Conservation (phyloP, 2,329 filamentous ascomycete genomes). For the Arthroderma uncinatum region DNA sequence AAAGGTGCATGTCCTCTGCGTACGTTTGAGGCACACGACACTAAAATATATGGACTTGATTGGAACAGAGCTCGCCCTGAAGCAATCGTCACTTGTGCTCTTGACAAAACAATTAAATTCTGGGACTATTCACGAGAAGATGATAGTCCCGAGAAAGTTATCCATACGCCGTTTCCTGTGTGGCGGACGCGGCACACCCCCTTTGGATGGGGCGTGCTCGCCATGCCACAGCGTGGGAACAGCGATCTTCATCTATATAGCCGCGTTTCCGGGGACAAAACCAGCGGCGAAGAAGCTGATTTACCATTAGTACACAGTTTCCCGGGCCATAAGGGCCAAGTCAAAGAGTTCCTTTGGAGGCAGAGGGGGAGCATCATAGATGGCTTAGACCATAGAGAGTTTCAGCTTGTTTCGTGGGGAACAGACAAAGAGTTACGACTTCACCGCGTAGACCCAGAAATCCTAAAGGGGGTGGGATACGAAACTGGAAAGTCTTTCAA, state of each 20-base stretch:
- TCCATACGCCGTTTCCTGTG: constrained; percentile 72
- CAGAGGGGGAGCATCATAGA: constrained; percentile 58
- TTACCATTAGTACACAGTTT: constrained; percentile 42
- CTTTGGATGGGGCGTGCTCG: constrained; percentile 73
- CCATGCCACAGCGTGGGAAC: constrained; percentile 85
- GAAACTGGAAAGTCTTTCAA: constrained; percentile 55
- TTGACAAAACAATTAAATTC: constrained; percentile 86
- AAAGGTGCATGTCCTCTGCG: constrained; percentile 66
- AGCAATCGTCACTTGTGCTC: constrained; percentile 72
- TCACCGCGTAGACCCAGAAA: constrained; percentile 56
- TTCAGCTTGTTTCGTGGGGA: constrained; percentile 88
- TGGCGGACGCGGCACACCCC: constrained; percentile 87
- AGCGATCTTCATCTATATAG: constrained; percentile 79
- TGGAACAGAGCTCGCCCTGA: constrained; percentile 72
- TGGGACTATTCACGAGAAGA: constrained; percentile 65
- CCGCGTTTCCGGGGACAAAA: constrained; percentile 34
- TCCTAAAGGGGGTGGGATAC: constrained; percentile 60
- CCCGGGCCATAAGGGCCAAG: constrained; percentile 49
- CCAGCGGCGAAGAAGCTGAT: constrained; percentile 23
- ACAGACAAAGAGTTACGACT: constrained; percentile 72
- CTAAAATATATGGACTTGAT: constrained; percentile 90
- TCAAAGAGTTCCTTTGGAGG: constrained; percentile 88
- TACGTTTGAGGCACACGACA: constrained; percentile 77
- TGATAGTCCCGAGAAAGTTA: constrained; percentile 61
- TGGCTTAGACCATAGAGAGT: constrained; percentile 71